These are phyloP conservation scores for Sisymbrium altissimum DNA, from an alignment of 345 rosid genomes.

Conservation along the genomic window DNA sequence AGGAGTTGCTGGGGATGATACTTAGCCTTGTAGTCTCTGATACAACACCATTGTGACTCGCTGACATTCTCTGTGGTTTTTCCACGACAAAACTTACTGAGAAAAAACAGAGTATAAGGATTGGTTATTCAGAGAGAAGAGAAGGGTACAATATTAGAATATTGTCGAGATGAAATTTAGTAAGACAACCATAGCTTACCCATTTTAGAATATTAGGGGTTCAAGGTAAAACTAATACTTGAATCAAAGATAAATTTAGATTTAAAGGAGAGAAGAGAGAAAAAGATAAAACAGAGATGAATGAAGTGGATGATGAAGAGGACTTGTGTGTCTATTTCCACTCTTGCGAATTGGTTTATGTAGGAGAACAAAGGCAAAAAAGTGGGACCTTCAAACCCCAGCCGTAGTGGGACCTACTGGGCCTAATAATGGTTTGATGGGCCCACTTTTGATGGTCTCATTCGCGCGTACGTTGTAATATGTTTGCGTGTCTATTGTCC, in stretches of 20 bases:
- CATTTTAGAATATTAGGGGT: slow-evolving; percentile 5
- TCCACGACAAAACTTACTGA: slow-evolving; percentile 39
- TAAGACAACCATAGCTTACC: slow-evolving; percentile 5
- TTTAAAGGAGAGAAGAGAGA: not conserved
- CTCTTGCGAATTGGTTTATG: slow-evolving; percentile 19
- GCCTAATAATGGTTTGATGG: slow-evolving; percentile 21
- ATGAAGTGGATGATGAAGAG: not conserved
- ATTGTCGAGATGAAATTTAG: not conserved
- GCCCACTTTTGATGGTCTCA: slow-evolving; percentile 13
- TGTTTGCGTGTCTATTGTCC: slow-evolving; percentile 16
- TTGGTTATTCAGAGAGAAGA: not conserved
- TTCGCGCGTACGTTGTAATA: slow-evolving; percentile 15
- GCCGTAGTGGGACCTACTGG: slow-evolving; percentile 26
- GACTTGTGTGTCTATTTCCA: not conserved
- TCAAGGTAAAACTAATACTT: not conserved
- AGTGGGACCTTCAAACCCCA: slow-evolving; percentile 19
- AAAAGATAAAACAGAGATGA: not conserved
- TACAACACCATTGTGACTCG: slow-evolving; percentile 51
- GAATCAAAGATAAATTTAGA: not conserved
- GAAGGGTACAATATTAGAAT: not conserved
- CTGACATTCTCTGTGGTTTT: slow-evolving; percentile 34
- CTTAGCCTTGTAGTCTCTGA: slow-evolving; percentile 43
- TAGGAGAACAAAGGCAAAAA: slow-evolving; percentile 12
- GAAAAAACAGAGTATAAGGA: not conserved
- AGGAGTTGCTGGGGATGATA: slow-evolving; percentile 33